Evolutionary conservation across 768 basidiomycete species (phyloP).

Genomic region (Lanmaoa rubissima): DNA sequence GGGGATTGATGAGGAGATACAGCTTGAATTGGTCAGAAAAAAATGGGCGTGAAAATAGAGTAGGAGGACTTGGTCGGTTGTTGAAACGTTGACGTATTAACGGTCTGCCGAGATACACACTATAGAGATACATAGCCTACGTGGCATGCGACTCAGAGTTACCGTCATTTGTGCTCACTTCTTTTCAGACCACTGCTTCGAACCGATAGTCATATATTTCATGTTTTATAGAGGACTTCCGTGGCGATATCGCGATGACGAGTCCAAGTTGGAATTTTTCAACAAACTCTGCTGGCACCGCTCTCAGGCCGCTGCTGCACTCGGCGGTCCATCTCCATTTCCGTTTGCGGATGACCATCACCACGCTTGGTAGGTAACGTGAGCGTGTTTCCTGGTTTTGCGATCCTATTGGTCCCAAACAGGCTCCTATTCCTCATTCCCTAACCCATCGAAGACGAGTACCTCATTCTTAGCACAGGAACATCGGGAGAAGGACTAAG

Average conservation of each 20-base stretch:
- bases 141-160: neutral
- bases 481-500: constrained; percentile 10
- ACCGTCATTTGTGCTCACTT: neutral
- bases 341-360: no score
- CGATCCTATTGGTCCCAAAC: neutral
- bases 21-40: neutral
- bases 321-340: no score
- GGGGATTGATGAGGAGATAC: neutral
- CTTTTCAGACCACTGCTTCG: neutral
- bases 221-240: neutral
- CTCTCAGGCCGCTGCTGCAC: no score
- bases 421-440: neutral
- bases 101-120: no score
- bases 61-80: neutral
- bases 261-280: neutral
- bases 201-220: neutral
- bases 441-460: constrained; percentile 2
- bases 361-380: no score
- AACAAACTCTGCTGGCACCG: no score
- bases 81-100: neutral
- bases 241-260: neutral
- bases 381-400: no score
- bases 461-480: constrained; percentile 9
- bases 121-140: neutral
- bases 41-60: neutral